Evolutionary conservation across 1,284 basidiomycete genomes (phyloP).

Genomic region (Erythrobasidium hasegawianum): DNA sequence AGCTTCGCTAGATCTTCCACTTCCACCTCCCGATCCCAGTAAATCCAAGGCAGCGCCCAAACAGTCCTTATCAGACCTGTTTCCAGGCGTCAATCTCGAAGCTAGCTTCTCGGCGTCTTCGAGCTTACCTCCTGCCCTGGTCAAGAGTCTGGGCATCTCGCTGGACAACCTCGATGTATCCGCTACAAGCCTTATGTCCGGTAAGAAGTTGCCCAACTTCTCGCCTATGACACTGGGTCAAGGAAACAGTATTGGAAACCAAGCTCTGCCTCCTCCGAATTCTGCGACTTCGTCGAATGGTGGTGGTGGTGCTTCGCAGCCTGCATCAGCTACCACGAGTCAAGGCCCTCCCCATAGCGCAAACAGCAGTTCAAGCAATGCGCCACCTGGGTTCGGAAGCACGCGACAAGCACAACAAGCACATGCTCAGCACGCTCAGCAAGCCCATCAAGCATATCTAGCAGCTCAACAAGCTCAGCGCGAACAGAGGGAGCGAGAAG

Average conservation of each 20-base stretch:
- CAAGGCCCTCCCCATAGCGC: neutral
- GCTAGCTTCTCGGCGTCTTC: constrained; percentile 21
- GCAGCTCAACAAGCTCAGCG: constrained; percentile 31
- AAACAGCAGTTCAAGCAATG: neutral
- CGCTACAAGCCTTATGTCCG: constrained; percentile 2
- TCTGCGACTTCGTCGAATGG: neutral
- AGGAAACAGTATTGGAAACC: constrained; percentile 9
- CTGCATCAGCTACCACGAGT: neutral
- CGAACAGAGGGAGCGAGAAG: neutral
- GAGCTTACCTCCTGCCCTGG: constrained; percentile 8
- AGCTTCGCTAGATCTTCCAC: neutral
- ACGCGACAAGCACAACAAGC: constrained; percentile 31
- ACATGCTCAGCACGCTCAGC: constrained; percentile 33
- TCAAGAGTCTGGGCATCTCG: constrained; percentile 32
- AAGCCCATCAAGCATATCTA: constrained; percentile 32
- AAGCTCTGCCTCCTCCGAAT: constrained; percentile 18
- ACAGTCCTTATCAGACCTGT: constrained; percentile 21
- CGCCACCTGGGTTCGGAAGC: constrained; percentile 17
- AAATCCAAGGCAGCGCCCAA: neutral
- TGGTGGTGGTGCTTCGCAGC: neutral
- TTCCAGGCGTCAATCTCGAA: constrained; percentile 23
- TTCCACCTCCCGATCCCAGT: constrained; percentile 4
- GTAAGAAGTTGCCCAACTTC: constrained; percentile 16
- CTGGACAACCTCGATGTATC: constrained; percentile 26
- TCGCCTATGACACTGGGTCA: constrained; percentile 15